These are phyloP conservation scores for Massariosphaeria phaeospora DNA, from an alignment of 495 filamentous ascomycete genomes.

Conservation along the genomic window DNA sequence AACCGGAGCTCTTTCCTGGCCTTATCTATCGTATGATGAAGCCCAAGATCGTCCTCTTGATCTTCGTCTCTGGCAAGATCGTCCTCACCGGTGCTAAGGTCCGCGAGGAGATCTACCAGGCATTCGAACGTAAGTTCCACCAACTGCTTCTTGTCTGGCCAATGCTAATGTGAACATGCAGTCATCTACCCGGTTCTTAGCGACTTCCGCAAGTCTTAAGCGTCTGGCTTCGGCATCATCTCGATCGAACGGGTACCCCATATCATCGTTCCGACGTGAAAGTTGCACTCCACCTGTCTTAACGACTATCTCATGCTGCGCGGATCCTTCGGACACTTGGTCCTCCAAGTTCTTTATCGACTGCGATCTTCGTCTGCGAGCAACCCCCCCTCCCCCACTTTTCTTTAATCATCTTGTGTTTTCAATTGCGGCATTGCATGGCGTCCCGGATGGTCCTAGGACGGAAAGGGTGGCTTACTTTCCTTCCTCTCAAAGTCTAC, in stretches of 20 bases:
- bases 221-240: too few relatives aligned
- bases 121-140: slow-evolving; percentile 62
- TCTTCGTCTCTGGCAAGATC: slow-evolving; percentile 98
- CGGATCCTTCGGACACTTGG: neutral
- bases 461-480: slow-evolving; percentile 2
- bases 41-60: slow-evolving; percentile 97
- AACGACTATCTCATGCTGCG: too few relatives aligned
- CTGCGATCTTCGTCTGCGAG: neutral
- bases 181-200: slow-evolving; percentile 97
- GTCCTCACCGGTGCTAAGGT: slow-evolving; percentile 97
- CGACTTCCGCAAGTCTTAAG: slow-evolving; percentile 46
- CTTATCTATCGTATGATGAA: slow-evolving; percentile 99
- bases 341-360: neutral
- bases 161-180: neutral
- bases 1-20: slow-evolving; percentile 97
- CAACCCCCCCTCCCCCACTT: neutral
- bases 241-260: too few relatives aligned
- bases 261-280: too few relatives aligned
- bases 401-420: slow-evolving; percentile 1
- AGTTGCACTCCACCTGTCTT: too few relatives aligned
- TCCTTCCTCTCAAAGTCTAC: neutral
- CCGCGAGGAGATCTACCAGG: slow-evolving; percentile 97
- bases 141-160: neutral
- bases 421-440: slow-evolving; percentile 35
- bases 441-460: slow-evolving; percentile 23